Conservation (phyloP, 2,329 filamentous ascomycete genomes). For the Fusarium compactum region DNA sequence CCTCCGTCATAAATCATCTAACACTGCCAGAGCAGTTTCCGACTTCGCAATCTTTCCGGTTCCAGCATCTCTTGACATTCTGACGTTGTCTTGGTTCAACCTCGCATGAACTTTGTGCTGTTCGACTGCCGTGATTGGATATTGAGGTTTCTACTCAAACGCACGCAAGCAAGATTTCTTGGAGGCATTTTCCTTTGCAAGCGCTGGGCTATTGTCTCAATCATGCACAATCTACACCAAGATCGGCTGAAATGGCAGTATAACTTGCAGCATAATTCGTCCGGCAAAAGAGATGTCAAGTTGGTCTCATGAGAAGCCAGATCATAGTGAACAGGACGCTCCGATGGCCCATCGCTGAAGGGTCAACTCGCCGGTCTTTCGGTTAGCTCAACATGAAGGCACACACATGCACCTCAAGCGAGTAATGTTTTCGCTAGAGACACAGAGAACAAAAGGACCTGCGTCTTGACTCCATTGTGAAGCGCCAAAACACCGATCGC, state of each 20-base stretch:
- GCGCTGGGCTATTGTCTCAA: neutral
- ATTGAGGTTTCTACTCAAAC: neutral
- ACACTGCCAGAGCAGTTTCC: neutral
- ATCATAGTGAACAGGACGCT: neutral
- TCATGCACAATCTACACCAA: neutral
- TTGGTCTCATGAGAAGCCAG: neutral
- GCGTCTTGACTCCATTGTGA: neutral
- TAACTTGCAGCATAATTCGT: neutral
- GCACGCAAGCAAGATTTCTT: neutral
- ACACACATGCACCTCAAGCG: neutral
- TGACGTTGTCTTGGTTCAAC: neutral
- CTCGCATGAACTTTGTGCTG: neutral
- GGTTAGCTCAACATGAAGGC: neutral
- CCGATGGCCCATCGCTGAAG: neutral
- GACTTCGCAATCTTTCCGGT: neutral
- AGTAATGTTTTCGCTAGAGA: neutral
- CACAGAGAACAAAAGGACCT: neutral
- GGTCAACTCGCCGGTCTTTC: neutral
- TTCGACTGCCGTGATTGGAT: neutral
- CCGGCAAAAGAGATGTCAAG: neutral
- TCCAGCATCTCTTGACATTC: neutral
- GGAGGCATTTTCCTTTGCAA: neutral
- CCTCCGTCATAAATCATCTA: neutral
- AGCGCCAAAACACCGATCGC: neutral
- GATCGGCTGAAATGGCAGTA: neutral